These are phyloP conservation scores for Lasiodiplodia citricola DNA, from an alignment of 2,329 filamentous ascomycete genomes.

Conservation along the genomic window DNA sequence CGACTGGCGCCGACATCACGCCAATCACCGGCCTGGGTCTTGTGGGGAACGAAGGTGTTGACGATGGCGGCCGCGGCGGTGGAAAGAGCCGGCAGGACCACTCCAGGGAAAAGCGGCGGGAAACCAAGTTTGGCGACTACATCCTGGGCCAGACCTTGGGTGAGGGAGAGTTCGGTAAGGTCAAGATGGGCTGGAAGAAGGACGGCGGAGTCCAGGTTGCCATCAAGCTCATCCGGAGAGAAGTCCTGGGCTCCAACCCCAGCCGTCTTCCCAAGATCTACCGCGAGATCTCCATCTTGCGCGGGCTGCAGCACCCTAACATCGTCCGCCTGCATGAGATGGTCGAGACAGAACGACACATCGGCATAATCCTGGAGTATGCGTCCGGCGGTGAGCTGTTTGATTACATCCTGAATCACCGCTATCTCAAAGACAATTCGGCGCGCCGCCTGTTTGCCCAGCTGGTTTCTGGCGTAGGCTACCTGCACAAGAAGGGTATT, in stretches of 20 bases:
- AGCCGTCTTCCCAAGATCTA: slow-evolving; percentile 94
- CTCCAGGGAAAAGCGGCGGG: slow-evolving; percentile 65
- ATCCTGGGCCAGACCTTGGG: slow-evolving; percentile 94
- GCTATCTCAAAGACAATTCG: slow-evolving; percentile 92
- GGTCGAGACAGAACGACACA: slow-evolving; percentile 96
- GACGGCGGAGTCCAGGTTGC: slow-evolving; percentile 91
- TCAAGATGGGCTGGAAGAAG: slow-evolving; percentile 97
- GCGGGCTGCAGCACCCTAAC: slow-evolving; percentile 88
- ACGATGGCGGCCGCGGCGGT: slow-evolving; percentile 51
- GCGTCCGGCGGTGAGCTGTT: slow-evolving; percentile 97
- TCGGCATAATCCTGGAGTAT: slow-evolving; percentile 98
- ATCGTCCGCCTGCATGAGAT: slow-evolving; percentile 98
- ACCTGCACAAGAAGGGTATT: slow-evolving; percentile 97
- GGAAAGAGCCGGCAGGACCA: slow-evolving; percentile 63
- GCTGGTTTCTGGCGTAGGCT: slow-evolving; percentile 93
- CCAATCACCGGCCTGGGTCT: slow-evolving; percentile 56
- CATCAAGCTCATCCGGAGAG: slow-evolving; percentile 95
- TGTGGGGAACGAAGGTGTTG: slow-evolving; percentile 56
- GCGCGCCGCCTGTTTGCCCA: slow-evolving; percentile 93
- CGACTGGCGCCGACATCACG: slow-evolving; percentile 50
- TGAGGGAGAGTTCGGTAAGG: slow-evolving; percentile 98
- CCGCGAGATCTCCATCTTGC: slow-evolving; percentile 91
- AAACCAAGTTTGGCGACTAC: slow-evolving; percentile 92
- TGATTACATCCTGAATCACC: slow-evolving; percentile 96
- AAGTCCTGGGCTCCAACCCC: slow-evolving; percentile 86